Evolutionary conservation across 2,329 filamentous ascomycete genomes (phyloP), one percentile per base, ranked within the genome.

Genomic region (Curvularia hawaiiensis): DNA sequence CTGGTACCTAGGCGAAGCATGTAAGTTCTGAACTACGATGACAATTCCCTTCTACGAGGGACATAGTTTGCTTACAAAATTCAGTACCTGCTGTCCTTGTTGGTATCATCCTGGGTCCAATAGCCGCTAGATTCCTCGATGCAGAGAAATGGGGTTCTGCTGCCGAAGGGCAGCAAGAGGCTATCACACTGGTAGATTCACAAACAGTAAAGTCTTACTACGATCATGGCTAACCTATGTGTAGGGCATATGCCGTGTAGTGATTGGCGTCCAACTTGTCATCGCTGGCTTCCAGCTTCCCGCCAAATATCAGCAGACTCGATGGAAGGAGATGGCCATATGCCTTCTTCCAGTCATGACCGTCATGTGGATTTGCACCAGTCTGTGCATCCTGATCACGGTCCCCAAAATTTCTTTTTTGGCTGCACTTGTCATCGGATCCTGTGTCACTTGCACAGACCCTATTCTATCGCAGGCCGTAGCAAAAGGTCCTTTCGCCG

Each of bases 271-370:
- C 2, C 85, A 88, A 62, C 78, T 88, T n/a, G 79, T 87, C 35
- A 88, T 88, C 57, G 85, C 84, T 2, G 86, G 85, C 26, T 88
- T 84, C 62, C 84, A 88, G 64, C 75, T 88, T 1, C 86, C 85
- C 0, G 82, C 83, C 43, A 82, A 80, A 65, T 88, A 88, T 68
- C 74, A 81, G 40, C 70, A 71, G 54, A 66, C 72, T 2, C 80
- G 79, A 2, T 83, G 80, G 75, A 82, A 80, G 54, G 84, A 85
- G 54, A 79, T 88, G 72, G 70, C 78, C 4, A 77, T 87, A 9
- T 83, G 81, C 43, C 75, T 88, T 6, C 63, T 88, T 7, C 85
- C 85, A 2, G 77, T 86, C 60, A 88, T 87, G 85, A 83, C 84
- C 1, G 73, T 86, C 50, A 86, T 86, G 80, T 88, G 86, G 85